Evolutionary conservation across 2,329 filamentous ascomycete genomes (phyloP).

Genomic region (Aaosphaeria arxii): DNA sequence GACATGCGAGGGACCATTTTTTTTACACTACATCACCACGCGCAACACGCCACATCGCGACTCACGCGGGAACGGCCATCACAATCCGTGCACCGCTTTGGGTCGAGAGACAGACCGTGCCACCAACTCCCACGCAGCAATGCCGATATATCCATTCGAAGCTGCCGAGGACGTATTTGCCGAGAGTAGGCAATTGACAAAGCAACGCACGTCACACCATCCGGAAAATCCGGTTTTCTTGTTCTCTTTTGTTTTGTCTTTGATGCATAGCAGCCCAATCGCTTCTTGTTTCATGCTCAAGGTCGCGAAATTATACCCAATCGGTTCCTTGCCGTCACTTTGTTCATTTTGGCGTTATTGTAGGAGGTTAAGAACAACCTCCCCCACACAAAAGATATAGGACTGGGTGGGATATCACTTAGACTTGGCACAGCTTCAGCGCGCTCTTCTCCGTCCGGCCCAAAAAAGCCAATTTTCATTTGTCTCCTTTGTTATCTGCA

Average conservation of each 20-base stretch:
- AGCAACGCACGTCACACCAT: conserved; percentile 1
- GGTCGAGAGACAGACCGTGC: neutral
- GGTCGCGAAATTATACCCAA: neutral
- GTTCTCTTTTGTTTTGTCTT: neutral
- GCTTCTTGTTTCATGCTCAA: neutral
- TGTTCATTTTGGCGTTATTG: neutral
- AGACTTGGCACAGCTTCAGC: neutral
- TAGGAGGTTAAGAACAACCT: too few relatives aligned
- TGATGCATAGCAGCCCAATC: neutral
- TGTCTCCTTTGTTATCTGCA: neutral
- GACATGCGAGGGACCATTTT: neutral
- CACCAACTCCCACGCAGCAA: neutral
- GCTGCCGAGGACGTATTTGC: neutral
- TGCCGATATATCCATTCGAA: conserved; percentile 3
- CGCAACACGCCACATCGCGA: neutral
- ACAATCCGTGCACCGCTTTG: conserved; percentile 11
- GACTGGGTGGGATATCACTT: neutral
- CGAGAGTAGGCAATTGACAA: neutral
- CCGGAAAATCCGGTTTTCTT: conserved; percentile 2
- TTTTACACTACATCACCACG: neutral
- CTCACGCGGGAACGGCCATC: conserved; percentile 4
- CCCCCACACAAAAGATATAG: neutral
- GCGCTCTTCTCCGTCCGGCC: neutral
- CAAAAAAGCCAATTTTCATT: neutral
- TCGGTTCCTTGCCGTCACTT: neutral